phyloP scores from a whole-genome alignment of 2,329 filamentous ascomycete species.

The Fonsecaea pedrosoi region DNA sequence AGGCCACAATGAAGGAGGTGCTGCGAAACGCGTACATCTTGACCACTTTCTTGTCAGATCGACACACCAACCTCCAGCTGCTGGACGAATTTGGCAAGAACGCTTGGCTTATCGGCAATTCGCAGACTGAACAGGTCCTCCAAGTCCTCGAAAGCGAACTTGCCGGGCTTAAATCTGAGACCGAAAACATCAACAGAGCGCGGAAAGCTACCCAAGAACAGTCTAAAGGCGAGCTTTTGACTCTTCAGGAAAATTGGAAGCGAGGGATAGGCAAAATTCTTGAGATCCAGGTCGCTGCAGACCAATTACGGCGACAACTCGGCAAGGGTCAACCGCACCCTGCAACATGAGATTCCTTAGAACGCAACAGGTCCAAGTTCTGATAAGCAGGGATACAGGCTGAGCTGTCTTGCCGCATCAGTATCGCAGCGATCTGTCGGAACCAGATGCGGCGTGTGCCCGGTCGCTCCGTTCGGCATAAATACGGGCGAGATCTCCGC shows the following conservation, averaged over 20 bases:
- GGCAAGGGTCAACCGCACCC: constrained; percentile 57
- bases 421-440: constrained; percentile 12
- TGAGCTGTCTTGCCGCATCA: constrained; percentile 8
- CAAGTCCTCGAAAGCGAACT: constrained; percentile 76
- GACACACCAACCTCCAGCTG: constrained; percentile 70
- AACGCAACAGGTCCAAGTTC: constrained; percentile 2
- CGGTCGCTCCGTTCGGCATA: constrained; percentile 27
- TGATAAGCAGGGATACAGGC: constrained; percentile 20
- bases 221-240: constrained; percentile 73
- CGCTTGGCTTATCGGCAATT: constrained; percentile 87
- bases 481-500: constrained; percentile 27
- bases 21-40: constrained; percentile 64
- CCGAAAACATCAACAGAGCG: constrained; percentile 75
- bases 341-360: constrained; percentile 14
- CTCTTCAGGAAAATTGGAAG: constrained; percentile 80
- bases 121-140: constrained; percentile 76
- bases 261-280: constrained; percentile 77
- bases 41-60: constrained; percentile 63
- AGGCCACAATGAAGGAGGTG: constrained; percentile 57
- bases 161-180: constrained; percentile 67
- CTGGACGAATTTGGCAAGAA: constrained; percentile 85
- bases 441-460: constrained; percentile 28
- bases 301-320: constrained; percentile 71
- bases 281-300: constrained; percentile 85
- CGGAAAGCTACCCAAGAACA: constrained; percentile 74